Conservation (phyloP, 1,139 yeast species). For the Nakaseomyces kungkrabaensis region DNA sequence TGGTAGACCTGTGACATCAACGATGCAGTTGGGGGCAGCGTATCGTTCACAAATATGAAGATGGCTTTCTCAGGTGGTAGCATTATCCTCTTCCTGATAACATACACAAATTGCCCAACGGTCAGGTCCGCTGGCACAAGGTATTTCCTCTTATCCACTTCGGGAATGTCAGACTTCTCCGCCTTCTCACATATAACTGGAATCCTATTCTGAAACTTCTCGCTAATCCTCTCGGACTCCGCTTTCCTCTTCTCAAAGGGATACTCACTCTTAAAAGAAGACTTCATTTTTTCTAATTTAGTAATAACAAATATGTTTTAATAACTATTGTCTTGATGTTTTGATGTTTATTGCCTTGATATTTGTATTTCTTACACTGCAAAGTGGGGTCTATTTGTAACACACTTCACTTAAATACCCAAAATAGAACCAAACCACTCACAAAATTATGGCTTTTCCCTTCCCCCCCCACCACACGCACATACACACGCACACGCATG, state of each 20-base stretch:
- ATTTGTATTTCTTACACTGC: no score
- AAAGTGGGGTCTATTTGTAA: no score
- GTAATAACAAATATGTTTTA: no score
- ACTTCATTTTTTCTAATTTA: conserved; percentile 18
- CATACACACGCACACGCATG: no score
- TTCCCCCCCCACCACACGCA: no score
- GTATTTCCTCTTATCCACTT: conserved; percentile 93
- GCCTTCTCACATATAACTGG: conserved; percentile 98
- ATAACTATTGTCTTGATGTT: no score
- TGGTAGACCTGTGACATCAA: conserved; percentile 89
- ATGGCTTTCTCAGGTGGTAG: conserved; percentile 97
- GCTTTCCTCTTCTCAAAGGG: conserved; percentile 82
- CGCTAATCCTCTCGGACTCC: conserved; percentile 84
- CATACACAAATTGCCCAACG: conserved; percentile 96
- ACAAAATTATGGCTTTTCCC: no score
- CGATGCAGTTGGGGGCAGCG: conserved; percentile 95
- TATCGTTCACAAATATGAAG: conserved; percentile 91
- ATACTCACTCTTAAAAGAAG: conserved; percentile 30
- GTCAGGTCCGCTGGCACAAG: conserved; percentile 93
- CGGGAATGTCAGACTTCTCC: conserved; percentile 92
- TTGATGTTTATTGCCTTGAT: no score
- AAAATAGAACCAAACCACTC: no score
- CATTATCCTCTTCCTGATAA: conserved; percentile 89
- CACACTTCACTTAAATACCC: no score
- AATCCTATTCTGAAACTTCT: conserved; percentile 82